Conservation (phyloP, 2,329 filamentous ascomycete genomes). For the Fusarium napiforme region DNA sequence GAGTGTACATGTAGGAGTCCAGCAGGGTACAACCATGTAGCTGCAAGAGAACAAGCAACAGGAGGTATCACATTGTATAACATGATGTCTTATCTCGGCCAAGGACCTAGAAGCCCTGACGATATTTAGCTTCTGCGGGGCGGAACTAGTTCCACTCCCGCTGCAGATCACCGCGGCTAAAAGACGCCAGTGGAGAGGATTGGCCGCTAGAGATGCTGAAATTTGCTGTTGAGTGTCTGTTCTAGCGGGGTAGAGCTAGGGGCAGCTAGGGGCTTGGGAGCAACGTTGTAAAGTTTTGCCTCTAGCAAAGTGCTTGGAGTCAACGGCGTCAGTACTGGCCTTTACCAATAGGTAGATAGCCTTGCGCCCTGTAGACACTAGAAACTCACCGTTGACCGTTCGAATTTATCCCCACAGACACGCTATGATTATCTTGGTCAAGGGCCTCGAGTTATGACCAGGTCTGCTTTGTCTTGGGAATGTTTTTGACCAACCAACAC, state of each 20-base stretch:
- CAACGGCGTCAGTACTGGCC: background rate
- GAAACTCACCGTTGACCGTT: background rate
- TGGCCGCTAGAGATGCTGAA: background rate
- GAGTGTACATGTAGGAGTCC: background rate
- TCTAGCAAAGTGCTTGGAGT: background rate
- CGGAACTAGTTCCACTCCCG: background rate
- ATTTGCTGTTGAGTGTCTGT: background rate
- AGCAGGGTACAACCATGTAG: background rate
- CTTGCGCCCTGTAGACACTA: background rate
- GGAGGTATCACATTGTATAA: background rate
- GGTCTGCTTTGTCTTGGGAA: background rate
- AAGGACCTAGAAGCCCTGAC: background rate
- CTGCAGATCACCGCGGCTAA: constrained; percentile 10
- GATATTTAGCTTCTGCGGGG: background rate
- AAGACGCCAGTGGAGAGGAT: background rate
- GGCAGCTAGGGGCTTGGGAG: background rate
- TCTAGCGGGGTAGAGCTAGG: background rate
- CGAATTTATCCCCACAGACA: background rate
- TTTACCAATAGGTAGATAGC: background rate
- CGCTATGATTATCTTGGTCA: background rate
- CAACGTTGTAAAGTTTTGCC: background rate
- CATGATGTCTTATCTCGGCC: background rate
- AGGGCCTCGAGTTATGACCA: constrained; percentile 2
- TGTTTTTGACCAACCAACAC: background rate
- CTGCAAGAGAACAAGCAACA: background rate